Percentiles rank a stretch among this genome's conserved stretches.
These are phyloP conservation scores for Mortierella sp. DNA, from an alignment of 371 early-diverging fungal species.

Conservation along the genomic window DNA sequence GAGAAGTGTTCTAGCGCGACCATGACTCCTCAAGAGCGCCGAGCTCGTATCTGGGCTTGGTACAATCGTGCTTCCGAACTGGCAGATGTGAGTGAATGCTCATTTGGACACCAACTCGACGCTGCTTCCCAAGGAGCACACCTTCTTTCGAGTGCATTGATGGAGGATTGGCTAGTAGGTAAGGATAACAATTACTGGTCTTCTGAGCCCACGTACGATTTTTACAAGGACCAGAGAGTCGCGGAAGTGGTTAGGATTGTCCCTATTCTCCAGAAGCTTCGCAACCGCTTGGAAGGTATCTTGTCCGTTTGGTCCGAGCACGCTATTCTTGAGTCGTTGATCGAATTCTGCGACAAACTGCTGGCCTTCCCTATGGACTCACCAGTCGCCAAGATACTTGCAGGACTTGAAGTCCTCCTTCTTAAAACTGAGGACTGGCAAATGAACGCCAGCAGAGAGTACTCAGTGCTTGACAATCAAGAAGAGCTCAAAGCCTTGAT, in stretches of 20 bases:
- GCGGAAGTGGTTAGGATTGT: slow-evolving; percentile 77
- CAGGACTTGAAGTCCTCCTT: slow-evolving; percentile 90
- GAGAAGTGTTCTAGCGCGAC: slow-evolving; percentile 25
- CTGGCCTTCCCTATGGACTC: slow-evolving; percentile 82
- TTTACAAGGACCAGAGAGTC: slow-evolving; percentile 88
- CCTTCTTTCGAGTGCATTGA: slow-evolving; percentile 51
- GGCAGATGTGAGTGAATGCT: slow-evolving; percentile 46
- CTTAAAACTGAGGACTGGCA: slow-evolving; percentile 96
- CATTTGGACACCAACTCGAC: slow-evolving; percentile 56
- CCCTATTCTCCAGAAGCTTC: slow-evolving; percentile 75
- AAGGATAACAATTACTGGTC: slow-evolving; percentile 57
- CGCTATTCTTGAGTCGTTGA: slow-evolving; percentile 82
- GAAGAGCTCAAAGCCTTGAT: slow-evolving; percentile 82
- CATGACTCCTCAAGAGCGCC: slow-evolving; percentile 36
- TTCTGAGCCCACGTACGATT: slow-evolving; percentile 78
- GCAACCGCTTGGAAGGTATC: slow-evolving; percentile 72
- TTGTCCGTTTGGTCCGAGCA: slow-evolving; percentile 93
- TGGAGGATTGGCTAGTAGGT: slow-evolving; percentile 58
- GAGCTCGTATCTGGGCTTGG: slow-evolving; percentile 47
- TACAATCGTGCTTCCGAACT: slow-evolving; percentile 51
- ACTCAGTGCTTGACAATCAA: slow-evolving; percentile 81
- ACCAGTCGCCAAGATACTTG: slow-evolving; percentile 91
- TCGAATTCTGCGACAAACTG: slow-evolving; percentile 77
- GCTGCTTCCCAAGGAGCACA: slow-evolving; percentile 47
- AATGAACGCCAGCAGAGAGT: slow-evolving; percentile 86